phyloP scores from a whole-genome alignment of 2,329 filamentous ascomycete species.

The Paecilomyces sp. region DNA sequence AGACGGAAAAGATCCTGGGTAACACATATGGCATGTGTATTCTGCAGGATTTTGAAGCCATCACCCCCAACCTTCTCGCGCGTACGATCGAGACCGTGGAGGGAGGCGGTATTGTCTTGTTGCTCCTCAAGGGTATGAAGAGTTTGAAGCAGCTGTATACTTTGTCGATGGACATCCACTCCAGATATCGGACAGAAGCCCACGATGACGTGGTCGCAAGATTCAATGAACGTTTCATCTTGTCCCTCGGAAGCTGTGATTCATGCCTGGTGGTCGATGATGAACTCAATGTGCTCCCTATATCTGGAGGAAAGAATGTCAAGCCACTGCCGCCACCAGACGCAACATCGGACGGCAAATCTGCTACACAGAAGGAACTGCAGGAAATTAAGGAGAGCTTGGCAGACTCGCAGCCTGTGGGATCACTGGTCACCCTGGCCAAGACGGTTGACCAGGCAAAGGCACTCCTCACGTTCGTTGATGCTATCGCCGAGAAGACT shows the following conservation, averaged over 20 bases:
- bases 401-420: slow-evolving; percentile 77
- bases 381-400: slow-evolving; percentile 81
- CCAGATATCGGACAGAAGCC: slow-evolving; percentile 90
- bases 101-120: slow-evolving; percentile 82
- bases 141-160: slow-evolving; percentile 97
- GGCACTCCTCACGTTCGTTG: slow-evolving; percentile 91
- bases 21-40: slow-evolving; percentile 99
- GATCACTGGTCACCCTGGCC: slow-evolving; percentile 74
- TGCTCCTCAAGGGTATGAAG: slow-evolving; percentile 92
- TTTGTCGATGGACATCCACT: slow-evolving; percentile 95
- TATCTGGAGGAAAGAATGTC: slow-evolving; percentile 89
- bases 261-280: slow-evolving; percentile 95
- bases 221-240: slow-evolving; percentile 95
- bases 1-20: slow-evolving; percentile 96
- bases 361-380: slow-evolving; percentile 65
- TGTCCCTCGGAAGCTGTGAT: slow-evolving; percentile 91
- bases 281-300: slow-evolving; percentile 92
- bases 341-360: slow-evolving; percentile 63
- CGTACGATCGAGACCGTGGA: slow-evolving; percentile 96
- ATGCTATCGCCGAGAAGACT: slow-evolving; percentile 94
- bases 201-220: slow-evolving; percentile 90
- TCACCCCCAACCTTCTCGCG: slow-evolving; percentile 94
- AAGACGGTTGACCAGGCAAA: slow-evolving; percentile 94
- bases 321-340: slow-evolving; percentile 72
- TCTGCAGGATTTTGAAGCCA: slow-evolving; percentile 92